Base-by-base conservation (phyloP, 805 yeast species). In the Wickerhamiella shivajii region DNA sequence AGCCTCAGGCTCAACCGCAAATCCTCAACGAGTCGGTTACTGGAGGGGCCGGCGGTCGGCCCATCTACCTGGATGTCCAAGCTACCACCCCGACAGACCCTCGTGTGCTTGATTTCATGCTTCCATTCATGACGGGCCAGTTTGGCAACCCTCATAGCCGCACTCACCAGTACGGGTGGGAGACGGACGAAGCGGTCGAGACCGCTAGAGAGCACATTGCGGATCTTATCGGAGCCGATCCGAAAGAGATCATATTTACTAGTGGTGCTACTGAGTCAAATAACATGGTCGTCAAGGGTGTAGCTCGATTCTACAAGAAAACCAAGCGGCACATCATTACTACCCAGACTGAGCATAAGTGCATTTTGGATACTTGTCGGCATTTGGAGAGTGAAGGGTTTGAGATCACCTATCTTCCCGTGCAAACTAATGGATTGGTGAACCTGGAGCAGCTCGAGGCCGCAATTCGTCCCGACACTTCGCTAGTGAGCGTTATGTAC, bases 21-120 rank as follows among this genome's bases (percentile, higher is more conserved):
- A 10, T 28, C 9, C 37, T 33, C 10, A 25, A 24, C 14, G 27
- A 35, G 10, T 14, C 22, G 22, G 27, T 45, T 8, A 6, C 17
- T 11, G 43, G 47, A 15, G 44, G 33, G 27, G 40, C 33, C 24
- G 39, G 39, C 10, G 50, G 77, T 7, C 69, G 96, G 46, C 98
- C 99, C 7, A 90, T 90, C 42, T 90, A 90, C 57, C 61, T 90
- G 50, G 99, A 90, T 50, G 85, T 85, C 69, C 99, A 90, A 60
- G 97, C 98, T 19, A 90, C 99, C 0, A 87, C 99, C 0, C 98
- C 97, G 18, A 79, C 90, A 1, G 99, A 90, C 53, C 98, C 98
- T 20, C 67, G 99, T 36, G 99, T 90, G 7, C 59, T 90, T 45
- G 61, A 56, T 39, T 46, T 33, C 30, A 56, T 56, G 59, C 43